These are phyloP conservation scores for Populus nigra DNA, from an alignment of 345 rosid species.

Conservation along the genomic window DNA sequence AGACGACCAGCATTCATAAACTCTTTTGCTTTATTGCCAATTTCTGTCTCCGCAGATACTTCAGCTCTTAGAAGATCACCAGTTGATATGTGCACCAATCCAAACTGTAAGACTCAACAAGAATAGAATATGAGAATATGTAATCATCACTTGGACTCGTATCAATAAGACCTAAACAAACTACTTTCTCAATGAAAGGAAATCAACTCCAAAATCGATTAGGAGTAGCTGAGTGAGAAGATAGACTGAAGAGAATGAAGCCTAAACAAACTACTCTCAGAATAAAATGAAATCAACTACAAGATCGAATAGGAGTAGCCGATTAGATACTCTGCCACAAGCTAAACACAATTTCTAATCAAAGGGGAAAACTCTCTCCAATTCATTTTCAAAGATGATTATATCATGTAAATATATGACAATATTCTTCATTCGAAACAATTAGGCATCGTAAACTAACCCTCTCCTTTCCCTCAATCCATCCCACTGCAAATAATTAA, in stretches of 20 bases:
- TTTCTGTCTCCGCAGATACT: constrained; percentile 70
- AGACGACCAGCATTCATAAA: constrained; percentile 74
- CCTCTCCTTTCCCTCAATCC: neutral
- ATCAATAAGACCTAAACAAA: neutral
- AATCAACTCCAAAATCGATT: too few species aligned
- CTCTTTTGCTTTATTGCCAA: constrained; percentile 73
- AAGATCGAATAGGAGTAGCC: neutral
- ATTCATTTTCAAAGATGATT: neutral
- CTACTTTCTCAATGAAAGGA: neutral
- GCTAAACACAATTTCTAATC: neutral
- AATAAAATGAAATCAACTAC: neutral
- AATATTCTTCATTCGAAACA: neutral
- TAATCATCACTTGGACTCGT: neutral
- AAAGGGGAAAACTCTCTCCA: neutral
- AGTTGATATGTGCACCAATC: constrained; percentile 86
- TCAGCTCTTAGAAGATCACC: constrained; percentile 88
- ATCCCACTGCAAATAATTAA: neutral
- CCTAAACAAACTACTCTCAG: neutral
- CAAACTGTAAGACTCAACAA: constrained; percentile 33
- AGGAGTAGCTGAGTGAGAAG: too few species aligned
- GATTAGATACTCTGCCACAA: neutral
- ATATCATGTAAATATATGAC: neutral
- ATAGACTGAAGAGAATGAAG: neutral
- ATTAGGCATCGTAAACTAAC: neutral
- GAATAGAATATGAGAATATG: neutral